Evolutionary conservation across 2,329 filamentous ascomycete species (phyloP).

Genomic region (Botrytis sinoallii): DNA sequence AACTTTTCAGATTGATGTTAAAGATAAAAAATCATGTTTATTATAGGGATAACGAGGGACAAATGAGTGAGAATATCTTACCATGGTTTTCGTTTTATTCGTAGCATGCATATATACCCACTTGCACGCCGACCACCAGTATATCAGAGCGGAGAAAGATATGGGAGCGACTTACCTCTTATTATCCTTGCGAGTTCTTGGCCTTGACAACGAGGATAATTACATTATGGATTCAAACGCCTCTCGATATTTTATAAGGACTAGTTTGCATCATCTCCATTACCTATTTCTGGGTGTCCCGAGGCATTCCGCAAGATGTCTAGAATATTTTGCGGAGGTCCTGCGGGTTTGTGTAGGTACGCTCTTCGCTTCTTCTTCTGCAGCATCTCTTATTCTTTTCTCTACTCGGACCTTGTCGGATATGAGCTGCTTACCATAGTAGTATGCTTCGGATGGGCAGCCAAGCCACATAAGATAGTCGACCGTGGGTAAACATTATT

Average conservation of each 20-base stretch:
- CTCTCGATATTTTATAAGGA: no score
- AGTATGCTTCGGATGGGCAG: slow-evolving; percentile 3
- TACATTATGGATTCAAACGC: no score
- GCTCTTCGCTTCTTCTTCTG: not conserved
- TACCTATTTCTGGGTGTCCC: no score
- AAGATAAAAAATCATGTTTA: not conserved
- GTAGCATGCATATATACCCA: not conserved
- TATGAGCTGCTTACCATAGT: not conserved
- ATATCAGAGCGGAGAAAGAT: not conserved
- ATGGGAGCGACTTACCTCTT: not conserved
- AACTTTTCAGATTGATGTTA: not conserved
- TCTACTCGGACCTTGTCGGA: not conserved
- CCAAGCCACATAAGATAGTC: slow-evolving; percentile 11
- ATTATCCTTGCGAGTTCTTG: no score
- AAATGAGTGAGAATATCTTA: not conserved
- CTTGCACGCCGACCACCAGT: not conserved
- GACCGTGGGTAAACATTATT: not conserved
- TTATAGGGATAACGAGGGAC: no score
- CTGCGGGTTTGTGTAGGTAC: not conserved
- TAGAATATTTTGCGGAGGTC: not conserved
- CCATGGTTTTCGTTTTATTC: not conserved
- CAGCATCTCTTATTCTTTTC: not conserved
- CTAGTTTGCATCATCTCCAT: no score
- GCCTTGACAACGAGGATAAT: no score
- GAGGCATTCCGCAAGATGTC: not conserved